phyloP scores from a whole-genome alignment of 495 filamentous ascomycete genomes.

The Chaetomidium leptoderma region DNA sequence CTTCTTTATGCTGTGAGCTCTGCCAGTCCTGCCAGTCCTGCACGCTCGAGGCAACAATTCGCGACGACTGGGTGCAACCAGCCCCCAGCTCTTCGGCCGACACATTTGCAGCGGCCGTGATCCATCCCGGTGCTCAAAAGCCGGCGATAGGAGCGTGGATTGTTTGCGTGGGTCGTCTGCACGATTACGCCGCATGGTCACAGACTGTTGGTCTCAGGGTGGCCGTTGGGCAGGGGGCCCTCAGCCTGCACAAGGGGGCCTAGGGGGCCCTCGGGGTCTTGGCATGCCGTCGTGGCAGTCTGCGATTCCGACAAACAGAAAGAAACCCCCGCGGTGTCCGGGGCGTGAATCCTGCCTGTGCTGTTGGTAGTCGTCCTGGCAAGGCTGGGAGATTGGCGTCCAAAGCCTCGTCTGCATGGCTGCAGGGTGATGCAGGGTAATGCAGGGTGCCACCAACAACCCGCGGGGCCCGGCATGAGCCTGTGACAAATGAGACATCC shows the following conservation, averaged over 20 bases:
- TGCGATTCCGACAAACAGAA: not conserved
- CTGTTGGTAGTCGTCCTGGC: not conserved
- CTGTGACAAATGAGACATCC: not conserved
- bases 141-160: not conserved
- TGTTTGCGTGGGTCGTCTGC: slow-evolving; percentile 1
- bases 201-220: not conserved
- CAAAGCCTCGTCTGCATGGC: slow-evolving; percentile 1
- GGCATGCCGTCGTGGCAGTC: not conserved
- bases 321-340: not conserved
- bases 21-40: not conserved
- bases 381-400: not conserved
- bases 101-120: not conserved
- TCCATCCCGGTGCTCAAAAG: not conserved
- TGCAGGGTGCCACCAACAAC: not conserved
- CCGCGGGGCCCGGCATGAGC: no score
- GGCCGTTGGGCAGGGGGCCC: not conserved
- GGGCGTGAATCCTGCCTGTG: not conserved
- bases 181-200: slow-evolving; percentile 2
- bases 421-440: no score
- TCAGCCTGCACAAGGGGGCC: not conserved
- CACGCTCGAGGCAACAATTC: not conserved
- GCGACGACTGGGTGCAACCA: not conserved
- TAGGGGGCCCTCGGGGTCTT: not conserved
- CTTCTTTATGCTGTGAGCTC: slow-evolving; percentile 1
- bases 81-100: not conserved